Base-by-base conservation (phyloP, 2,329 filamentous ascomycete genomes). In the Fonsecaea pedrosoi region DNA sequence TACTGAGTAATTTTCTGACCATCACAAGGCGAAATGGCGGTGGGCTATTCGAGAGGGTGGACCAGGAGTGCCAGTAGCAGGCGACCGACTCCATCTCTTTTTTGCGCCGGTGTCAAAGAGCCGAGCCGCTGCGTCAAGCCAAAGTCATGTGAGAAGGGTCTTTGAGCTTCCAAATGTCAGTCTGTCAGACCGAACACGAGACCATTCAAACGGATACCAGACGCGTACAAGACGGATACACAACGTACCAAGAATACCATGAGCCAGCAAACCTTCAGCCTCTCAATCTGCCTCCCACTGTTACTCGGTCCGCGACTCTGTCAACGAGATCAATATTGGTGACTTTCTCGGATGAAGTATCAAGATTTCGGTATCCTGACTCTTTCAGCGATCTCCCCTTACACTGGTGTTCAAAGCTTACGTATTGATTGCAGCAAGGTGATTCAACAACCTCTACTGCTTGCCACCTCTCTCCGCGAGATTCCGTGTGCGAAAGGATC, bases 41-140 rank as follows among this genome's bases (percentile, higher is more conserved):
- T 50, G 45, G 45, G 45, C 45, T 50, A 21, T 25, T 50, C 18
- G 9, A 50, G 18, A 21, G 5, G 18, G 45, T 50, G 45, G 45
- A 50, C 45, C 45, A 50, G 18, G 18, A 6, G 45, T 50, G 25
- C 18, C 45, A 50, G 8, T 12, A 10, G 15, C 21, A 42, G 40
- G 40, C 40, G 40, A 42, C 13, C 15, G 40, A 42, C 45, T 50
- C 45, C 45, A 25, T 50, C 45, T 50, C 45, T 50, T 21, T 50
- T 50, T 25, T 25, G 25, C 25, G 25, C 25, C 25, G 25, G 25
- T 25, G 25, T 25, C 25, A 25, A 25, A 25, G 25, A 25, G 25
- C 25, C 25, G 25, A 25, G 25, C 25, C 25, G 25, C 45, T 50
- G 45, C 45, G 45, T 50, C 45, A 50, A 50, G 25, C 45, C 45